Conservation (phyloP, 2,329 filamentous ascomycete genomes). For the Pyrenophora seminiperda region DNA sequence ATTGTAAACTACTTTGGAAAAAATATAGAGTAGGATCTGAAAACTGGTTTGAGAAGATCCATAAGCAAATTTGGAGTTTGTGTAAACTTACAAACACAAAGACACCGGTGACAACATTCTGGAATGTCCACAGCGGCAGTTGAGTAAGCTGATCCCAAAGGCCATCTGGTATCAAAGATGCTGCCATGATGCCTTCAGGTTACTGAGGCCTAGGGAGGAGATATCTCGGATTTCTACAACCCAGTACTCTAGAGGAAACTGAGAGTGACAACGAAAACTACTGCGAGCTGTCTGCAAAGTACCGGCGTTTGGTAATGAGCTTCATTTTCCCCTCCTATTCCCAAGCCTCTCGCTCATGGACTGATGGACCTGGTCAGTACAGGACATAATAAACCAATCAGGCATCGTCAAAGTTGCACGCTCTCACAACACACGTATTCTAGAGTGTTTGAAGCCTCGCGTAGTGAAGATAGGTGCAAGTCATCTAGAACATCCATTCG, state of each 20-base stretch:
- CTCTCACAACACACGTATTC: neutral
- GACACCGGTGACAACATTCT: neutral
- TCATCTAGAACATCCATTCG: constrained; percentile 1
- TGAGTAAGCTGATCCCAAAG: neutral
- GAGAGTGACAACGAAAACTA: neutral
- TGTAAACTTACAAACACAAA: neutral
- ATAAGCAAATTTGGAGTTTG: neutral
- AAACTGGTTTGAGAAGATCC: neutral
- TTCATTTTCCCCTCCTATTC: neutral
- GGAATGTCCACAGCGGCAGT: neutral
- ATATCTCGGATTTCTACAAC: neutral
- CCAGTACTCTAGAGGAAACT: neutral
- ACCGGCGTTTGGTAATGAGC: neutral
- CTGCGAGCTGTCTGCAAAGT: neutral
- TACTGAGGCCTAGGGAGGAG: neutral
- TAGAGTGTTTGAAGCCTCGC: neutral
- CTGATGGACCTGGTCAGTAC: neutral
- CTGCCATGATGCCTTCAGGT: neutral
- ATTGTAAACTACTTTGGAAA: constrained; percentile 3
- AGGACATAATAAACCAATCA: neutral
- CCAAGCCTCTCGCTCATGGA: neutral
- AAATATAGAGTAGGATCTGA: neutral
- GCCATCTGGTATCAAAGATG: neutral
- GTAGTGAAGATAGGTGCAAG: neutral
- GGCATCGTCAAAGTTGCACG: neutral